Conservation (phyloP, 345 rosid species). For the Raphanus raphanistrum region DNA sequence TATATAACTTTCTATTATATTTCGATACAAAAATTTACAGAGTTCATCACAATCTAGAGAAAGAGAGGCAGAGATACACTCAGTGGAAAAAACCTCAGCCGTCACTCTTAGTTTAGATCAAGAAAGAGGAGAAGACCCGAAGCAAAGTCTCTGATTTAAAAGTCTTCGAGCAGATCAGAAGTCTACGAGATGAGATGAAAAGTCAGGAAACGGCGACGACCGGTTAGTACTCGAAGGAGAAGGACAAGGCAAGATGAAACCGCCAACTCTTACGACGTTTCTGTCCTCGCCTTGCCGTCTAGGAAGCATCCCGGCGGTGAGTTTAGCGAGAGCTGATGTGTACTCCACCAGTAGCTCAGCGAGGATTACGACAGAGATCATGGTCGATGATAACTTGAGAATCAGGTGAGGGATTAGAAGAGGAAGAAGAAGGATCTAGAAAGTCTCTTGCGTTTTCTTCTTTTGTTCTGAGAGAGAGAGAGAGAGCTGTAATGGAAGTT, state of each 20-base stretch:
- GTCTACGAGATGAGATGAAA: conserved; percentile 40
- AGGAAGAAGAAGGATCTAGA: conserved; percentile 6
- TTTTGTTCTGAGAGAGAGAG: not conserved
- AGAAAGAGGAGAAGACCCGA: not conserved
- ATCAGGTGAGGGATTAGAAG: not conserved
- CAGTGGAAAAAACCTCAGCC: conserved; percentile 13
- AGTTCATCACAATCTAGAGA: not conserved
- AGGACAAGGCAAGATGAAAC: conserved; percentile 29
- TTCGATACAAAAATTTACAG: conserved; percentile 2
- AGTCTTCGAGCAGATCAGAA: conserved; percentile 20
- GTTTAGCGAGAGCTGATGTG: conserved; percentile 50
- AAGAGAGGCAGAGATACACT: conserved; percentile 9
- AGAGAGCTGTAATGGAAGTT: not conserved
- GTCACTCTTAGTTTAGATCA: conserved; percentile 8
- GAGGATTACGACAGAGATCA: conserved; percentile 53
- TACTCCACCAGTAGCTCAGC: conserved; percentile 59
- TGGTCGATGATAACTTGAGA: not conserved
- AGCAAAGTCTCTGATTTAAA: not conserved
- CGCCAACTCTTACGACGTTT: conserved; percentile 24
- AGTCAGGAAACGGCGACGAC: conserved; percentile 31
- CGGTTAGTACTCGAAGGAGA: conserved; percentile 26
- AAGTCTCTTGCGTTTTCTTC: not conserved
- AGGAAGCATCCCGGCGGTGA: conserved; percentile 43
- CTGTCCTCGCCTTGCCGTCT: conserved; percentile 25
- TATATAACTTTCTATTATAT: not conserved